Evolutionary conservation across 2,329 filamentous ascomycete species (phyloP).

Genomic region (Lomentospora prolificans): DNA sequence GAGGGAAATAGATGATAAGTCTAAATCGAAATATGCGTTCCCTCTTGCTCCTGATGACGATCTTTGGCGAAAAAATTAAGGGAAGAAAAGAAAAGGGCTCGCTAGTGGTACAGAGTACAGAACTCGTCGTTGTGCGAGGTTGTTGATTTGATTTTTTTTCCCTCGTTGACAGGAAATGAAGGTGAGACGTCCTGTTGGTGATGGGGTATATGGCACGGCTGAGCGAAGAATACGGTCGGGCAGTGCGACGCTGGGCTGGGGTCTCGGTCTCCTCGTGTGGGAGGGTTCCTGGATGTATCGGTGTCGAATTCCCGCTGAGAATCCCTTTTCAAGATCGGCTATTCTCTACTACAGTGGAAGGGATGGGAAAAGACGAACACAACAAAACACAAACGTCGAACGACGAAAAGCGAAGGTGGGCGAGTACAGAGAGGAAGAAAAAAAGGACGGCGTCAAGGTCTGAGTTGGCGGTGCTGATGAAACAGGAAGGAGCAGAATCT

Average conservation of each 20-base stretch:
- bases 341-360: not conserved
- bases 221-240: not conserved
- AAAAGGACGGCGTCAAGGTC: not conserved
- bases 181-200: not conserved
- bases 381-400: not conserved
- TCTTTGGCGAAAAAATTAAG: not conserved
- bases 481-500: not conserved
- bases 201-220: not conserved
- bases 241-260: not conserved
- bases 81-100: not conserved
- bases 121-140: not conserved
- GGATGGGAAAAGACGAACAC: not conserved
- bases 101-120: not conserved
- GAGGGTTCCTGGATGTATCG: not conserved
- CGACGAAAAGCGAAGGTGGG: not conserved
- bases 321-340: not conserved
- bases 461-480: slow-evolving; percentile 2
- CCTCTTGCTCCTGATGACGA: not conserved
- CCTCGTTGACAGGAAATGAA: not conserved
- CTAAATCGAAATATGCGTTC: not conserved
- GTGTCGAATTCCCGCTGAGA: not conserved
- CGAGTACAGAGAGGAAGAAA: not conserved
- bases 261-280: not conserved
- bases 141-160: not conserved
- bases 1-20: not conserved